These are phyloP conservation scores for Eutrema salsugineum DNA, from an alignment of 441 rosid species.

Conservation along the genomic window DNA sequence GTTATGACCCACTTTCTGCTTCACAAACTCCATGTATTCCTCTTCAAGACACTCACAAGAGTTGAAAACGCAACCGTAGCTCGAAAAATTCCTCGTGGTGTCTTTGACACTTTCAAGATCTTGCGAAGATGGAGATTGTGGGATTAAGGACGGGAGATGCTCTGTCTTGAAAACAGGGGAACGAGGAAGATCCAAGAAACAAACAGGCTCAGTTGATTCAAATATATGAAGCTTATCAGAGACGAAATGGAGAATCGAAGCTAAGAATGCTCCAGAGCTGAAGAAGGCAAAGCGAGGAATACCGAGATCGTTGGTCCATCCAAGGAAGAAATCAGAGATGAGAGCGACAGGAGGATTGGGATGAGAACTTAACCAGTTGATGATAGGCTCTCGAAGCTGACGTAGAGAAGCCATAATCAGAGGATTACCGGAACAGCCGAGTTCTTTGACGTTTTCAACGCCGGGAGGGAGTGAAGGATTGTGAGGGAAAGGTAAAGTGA, in stretches of 20 bases:
- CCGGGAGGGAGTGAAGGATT: conserved; percentile 47
- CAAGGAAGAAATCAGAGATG: conserved; percentile 62
- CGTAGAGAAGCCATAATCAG: conserved; percentile 37
- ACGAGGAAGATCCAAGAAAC: conserved; percentile 38
- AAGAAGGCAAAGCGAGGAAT: conserved; percentile 45
- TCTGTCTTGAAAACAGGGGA: conserved; percentile 40
- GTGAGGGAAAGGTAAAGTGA: conserved; percentile 45
- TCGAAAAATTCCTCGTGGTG: conserved; percentile 19
- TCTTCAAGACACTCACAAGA: conserved; percentile 40
- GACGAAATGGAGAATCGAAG: conserved; percentile 16
- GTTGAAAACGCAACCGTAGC: conserved; percentile 47
- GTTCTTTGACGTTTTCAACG: conserved; percentile 45
- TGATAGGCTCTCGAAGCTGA: conserved; percentile 37
- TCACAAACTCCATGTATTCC: conserved; percentile 30
- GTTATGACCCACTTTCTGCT: conserved; percentile 29
- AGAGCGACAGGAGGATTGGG: conserved; percentile 46
- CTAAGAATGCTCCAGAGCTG: conserved; percentile 34
- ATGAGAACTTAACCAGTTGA: conserved; percentile 46
- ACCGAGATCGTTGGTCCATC: conserved; percentile 45
- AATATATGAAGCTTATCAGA: conserved; percentile 18
- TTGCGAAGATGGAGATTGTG: conserved; percentile 16
- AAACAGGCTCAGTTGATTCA: conserved; percentile 10
- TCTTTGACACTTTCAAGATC: conserved; percentile 32
- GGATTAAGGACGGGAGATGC: conserved; percentile 39
- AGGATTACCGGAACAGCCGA: conserved; percentile 38